phyloP scores from a whole-genome alignment of 805 yeast species.

The Kregervanrija pseudodelftensis region DNA sequence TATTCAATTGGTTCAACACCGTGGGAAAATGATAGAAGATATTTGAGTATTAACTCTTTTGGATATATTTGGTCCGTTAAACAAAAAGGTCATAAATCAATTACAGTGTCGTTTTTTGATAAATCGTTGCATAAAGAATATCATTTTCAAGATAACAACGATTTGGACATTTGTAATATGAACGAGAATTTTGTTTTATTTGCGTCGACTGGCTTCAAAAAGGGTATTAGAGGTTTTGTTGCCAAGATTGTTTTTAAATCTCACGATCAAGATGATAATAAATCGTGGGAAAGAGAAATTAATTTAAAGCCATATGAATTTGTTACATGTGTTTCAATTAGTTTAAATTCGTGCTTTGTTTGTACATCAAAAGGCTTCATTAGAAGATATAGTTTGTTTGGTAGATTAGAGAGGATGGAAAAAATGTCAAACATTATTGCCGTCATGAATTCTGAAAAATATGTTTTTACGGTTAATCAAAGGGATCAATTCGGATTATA shows the following conservation, averaged over 20 bases:
- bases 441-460: slow-evolving; percentile 53
- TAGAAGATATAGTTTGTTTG: slow-evolving; percentile 62
- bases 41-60: slow-evolving; percentile 67
- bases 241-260: slow-evolving; percentile 52
- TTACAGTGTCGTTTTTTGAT: slow-evolving; percentile 88
- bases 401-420: slow-evolving; percentile 64
- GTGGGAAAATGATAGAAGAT: slow-evolving; percentile 60
- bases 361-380: slow-evolving; percentile 75
- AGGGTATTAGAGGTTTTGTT: slow-evolving; percentile 19
- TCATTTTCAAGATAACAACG: slow-evolving; percentile 70
- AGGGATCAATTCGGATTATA: slow-evolving; percentile 9
- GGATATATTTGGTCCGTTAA: slow-evolving; percentile 81
- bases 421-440: slow-evolving; percentile 69
- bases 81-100: slow-evolving; percentile 50
- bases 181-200: slow-evolving; percentile 60
- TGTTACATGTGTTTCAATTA: slow-evolving; percentile 64
- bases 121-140: slow-evolving; percentile 68
- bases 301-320: slow-evolving; percentile 38
- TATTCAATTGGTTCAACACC: slow-evolving; percentile 89
- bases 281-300: slow-evolving; percentile 64
- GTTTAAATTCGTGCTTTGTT: slow-evolving; percentile 51
- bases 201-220: slow-evolving; percentile 35
- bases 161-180: slow-evolving; percentile 70
- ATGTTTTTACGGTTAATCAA: slow-evolving; percentile 42
- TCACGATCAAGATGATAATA: slow-evolving; percentile 49